A percentile compares a stretch with the other conserved stretches of the same genome.
These are phyloP conservation scores for Vaccinium myrtillus DNA, from an alignment of 148 eudicot genomes.

Conservation along the genomic window DNA sequence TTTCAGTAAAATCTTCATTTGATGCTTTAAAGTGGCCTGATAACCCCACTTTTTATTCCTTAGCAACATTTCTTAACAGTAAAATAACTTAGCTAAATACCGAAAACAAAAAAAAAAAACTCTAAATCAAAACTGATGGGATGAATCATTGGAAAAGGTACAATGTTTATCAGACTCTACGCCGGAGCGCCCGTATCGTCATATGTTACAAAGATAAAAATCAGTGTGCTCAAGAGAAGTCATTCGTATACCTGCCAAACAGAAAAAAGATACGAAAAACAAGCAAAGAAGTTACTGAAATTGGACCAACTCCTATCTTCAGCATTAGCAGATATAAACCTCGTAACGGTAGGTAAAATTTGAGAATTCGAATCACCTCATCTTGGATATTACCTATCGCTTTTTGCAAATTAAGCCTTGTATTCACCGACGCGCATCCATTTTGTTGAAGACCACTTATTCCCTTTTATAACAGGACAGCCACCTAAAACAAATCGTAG, in stretches of 20 bases:
- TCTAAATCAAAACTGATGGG: background rate
- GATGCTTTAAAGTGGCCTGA: background rate
- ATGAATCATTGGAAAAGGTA: background rate
- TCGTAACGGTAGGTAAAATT: background rate
- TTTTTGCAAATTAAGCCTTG: conserved; percentile 25
- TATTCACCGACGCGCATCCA: conserved; percentile 75
- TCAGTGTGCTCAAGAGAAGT: background rate
- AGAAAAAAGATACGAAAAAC: background rate
- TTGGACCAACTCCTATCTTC: no score
- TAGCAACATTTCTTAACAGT: background rate
- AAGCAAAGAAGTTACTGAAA: background rate
- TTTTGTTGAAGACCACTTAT: conserved; percentile 86
- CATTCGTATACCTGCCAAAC: conserved; percentile 16
- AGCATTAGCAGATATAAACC: background rate
- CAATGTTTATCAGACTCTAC: background rate
- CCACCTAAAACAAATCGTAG: conserved; percentile 44
- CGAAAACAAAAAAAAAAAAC: background rate
- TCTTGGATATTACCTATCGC: conserved; percentile 25
- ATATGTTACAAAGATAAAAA: conserved; percentile 1
- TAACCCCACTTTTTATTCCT: background rate
- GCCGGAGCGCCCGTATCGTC: background rate
- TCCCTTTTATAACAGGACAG: conserved; percentile 73
- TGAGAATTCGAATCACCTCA: background rate
- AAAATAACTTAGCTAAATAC: background rate
- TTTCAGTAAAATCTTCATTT: background rate